Evolutionary conservation across 352 stramenopile genomes (phyloP), one percentile per base, ranked within the genome.

Genomic region (Phytopythium sindhum): DNA sequence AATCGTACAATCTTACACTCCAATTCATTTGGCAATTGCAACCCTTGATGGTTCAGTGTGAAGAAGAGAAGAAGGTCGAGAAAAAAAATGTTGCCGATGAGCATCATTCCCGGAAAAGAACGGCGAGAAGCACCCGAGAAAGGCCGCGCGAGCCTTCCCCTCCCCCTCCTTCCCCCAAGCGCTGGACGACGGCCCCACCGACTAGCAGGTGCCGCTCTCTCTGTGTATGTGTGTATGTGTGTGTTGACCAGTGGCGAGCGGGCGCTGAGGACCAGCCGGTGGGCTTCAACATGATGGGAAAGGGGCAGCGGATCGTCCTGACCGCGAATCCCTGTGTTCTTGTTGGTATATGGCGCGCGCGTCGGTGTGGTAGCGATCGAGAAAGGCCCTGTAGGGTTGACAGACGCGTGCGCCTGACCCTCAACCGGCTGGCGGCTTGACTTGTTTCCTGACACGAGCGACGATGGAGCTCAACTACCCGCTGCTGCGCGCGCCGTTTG

Each of bases 401-500:
- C 19, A 8, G n/a, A n/a, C 21, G 17, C 41, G 35, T 17, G 35
- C 17, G 35, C n/a, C n/a, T n/a, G n/a, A n/a, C n/a, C n/a, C n/a
- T n/a, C n/a, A n/a, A 41, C 35, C 17, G 9, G 35, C 7, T 41
- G 39, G 17, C 45, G 45, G 45, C 21, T 26, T 19, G 45, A n/a
- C n/a, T 39, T 39, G 28, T 3, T 7, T 17, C 28, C 7, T 4
- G 1, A 8, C 7, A n/a, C 31, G 35, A 60, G 23, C 28, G 41
- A 59, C 21, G 10, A 87, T 88, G 78, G 78, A 95, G 58, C 65
- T 95, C 33, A 78, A 77, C 60, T 72, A 89, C 53, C 82, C 86
- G 66, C 69, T 95, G 53, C 58, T 95, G 63, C 85, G 86, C 45
- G 79, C 84, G 56, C 86, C 84, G 35, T 91, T 92, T 54, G 86